Conservation (phyloP, 208 protist genomes). For the Naegleria gruberi region DNA sequence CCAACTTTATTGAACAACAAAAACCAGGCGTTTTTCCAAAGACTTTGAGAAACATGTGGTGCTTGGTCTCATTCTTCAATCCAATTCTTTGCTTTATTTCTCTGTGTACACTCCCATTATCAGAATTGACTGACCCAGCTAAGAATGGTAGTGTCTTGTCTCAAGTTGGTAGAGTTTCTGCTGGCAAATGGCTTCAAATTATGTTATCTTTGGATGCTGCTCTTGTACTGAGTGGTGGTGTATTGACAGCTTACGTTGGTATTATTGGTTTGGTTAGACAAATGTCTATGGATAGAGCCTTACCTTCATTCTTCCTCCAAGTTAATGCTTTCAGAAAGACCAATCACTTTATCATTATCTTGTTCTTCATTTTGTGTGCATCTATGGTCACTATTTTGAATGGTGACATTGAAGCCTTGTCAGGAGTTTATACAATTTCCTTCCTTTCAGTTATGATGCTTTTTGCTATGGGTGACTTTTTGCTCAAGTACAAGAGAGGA, state of each 20-base stretch:
- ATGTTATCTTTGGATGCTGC: slow-evolving; percentile 52
- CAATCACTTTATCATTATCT: slow-evolving; percentile 46
- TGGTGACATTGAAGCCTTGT: slow-evolving; percentile 30
- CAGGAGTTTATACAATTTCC: slow-evolving; percentile 40
- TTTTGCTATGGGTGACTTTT: slow-evolving; percentile 59
- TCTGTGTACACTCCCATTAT: slow-evolving; percentile 33
- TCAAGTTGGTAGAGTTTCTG: slow-evolving; percentile 5
- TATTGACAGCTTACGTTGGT: slow-evolving; percentile 69
- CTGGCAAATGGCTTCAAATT: slow-evolving; percentile 38
- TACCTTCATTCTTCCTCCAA: slow-evolving; percentile 42
- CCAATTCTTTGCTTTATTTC: slow-evolving; percentile 47
- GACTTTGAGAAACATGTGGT: slow-evolving; percentile 69
- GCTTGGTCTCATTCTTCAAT: slow-evolving; percentile 54
- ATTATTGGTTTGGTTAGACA: slow-evolving; percentile 52
- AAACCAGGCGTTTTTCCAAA: slow-evolving; percentile 61
- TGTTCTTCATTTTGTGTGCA: slow-evolving; percentile 42
- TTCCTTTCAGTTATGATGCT: slow-evolving; percentile 54
- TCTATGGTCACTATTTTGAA: slow-evolving; percentile 38
- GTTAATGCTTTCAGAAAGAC: slow-evolving; percentile 30
- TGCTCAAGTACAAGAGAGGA: slow-evolving; percentile 69
- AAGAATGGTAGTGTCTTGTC: not conserved
- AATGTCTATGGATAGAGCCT: slow-evolving; percentile 56
- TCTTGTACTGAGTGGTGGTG: slow-evolving; percentile 57
- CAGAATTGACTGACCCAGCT: slow-evolving; percentile 16
- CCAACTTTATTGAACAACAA: slow-evolving; percentile 73